phyloP scores from a whole-genome alignment of 768 basidiomycete species.

The Naganishia onofrii region DNA sequence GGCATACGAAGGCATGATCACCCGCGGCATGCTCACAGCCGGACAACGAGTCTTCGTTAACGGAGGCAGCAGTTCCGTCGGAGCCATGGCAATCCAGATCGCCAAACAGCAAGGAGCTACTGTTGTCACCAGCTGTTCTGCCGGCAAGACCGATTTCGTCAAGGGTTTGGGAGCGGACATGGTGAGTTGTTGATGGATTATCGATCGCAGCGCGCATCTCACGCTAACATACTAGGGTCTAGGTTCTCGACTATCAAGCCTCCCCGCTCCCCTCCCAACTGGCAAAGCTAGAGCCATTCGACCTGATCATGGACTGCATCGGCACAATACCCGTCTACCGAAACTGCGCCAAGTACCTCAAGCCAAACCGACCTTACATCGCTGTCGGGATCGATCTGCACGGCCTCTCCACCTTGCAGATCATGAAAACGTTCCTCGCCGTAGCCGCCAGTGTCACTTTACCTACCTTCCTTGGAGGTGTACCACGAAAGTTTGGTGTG shows the following conservation, averaged over 20 bases:
- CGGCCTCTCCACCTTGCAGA: conserved; percentile 15
- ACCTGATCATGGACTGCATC: conserved; percentile 28
- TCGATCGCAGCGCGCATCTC: too few species aligned
- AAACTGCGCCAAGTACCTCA: conserved; percentile 8
- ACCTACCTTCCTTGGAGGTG: conserved; percentile 20
- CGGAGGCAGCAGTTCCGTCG: conserved; percentile 67
- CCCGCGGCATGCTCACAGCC: conserved; percentile 55
- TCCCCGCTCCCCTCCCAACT: conserved; percentile 13
- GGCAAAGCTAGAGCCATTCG: conserved; percentile 7
- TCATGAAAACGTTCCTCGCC: not conserved
- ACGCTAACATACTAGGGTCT: not conserved
- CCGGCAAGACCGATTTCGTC: conserved; percentile 61
- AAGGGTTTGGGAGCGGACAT: conserved; percentile 62
- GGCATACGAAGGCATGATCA: conserved; percentile 59
- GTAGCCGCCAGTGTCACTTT: not conserved
- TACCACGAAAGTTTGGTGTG: conserved; percentile 10
- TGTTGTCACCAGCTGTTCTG: conserved; percentile 63
- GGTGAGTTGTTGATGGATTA: not conserved
- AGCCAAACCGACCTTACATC: conserved; percentile 1
- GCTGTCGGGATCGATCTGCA: conserved; percentile 11
- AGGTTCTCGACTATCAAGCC: conserved; percentile 40
- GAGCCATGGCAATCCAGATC: conserved; percentile 67
- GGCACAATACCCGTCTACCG: conserved; percentile 9
- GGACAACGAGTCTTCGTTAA: conserved; percentile 66
- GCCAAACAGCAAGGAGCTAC: conserved; percentile 63